Evolutionary conservation across 768 basidiomycete species (phyloP).

Genomic region (Suillus subaureus): DNA sequence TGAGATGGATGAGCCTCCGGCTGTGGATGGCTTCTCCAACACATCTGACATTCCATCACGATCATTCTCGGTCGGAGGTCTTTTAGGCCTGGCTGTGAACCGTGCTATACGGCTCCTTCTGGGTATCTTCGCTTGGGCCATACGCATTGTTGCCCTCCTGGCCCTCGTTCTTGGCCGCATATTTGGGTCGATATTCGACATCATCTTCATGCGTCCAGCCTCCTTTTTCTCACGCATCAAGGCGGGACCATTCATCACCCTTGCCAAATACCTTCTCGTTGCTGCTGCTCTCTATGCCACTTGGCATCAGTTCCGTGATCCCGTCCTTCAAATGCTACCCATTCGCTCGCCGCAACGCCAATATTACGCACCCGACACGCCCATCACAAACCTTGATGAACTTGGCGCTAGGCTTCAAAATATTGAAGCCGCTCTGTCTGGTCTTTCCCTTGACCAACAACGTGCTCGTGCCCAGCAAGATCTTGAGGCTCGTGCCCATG

Average conservation of each 20-base stretch:
- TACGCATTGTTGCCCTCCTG: constrained; percentile 34
- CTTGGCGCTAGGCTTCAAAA: constrained; percentile 60
- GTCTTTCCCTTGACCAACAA: constrained; percentile 58
- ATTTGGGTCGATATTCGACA: constrained; percentile 51
- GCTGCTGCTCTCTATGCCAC: constrained; percentile 48
- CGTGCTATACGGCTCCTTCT: constrained; percentile 32
- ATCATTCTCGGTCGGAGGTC: constrained; percentile 48
- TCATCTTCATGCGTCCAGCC: constrained; percentile 51
- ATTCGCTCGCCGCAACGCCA: constrained; percentile 32
- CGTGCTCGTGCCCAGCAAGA: constrained; percentile 53
- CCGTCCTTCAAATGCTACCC: constrained; percentile 35
- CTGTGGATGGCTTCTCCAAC: constrained; percentile 29
- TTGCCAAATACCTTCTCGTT: constrained; percentile 46
- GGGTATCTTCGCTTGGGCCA: constrained; percentile 24
- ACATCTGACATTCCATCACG: constrained; percentile 21
- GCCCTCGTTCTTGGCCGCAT: constrained; percentile 49
- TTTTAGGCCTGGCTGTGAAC: constrained; percentile 48
- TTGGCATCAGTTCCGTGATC: constrained; percentile 42
- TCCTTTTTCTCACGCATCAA: constrained; percentile 39
- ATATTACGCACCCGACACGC: constrained; percentile 58
- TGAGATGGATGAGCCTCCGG: constrained; percentile 59
- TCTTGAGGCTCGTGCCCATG: constrained; percentile 49
- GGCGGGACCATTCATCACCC: constrained; percentile 31
- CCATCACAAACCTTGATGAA: constrained; percentile 68
- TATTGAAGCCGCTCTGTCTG: constrained; percentile 65